Percentiles rank a stretch among this genome's conserved stretches.
phyloP scores from a whole-genome alignment of 2,329 filamentous ascomycete genomes.

The Colletotrichum theobromicola region DNA sequence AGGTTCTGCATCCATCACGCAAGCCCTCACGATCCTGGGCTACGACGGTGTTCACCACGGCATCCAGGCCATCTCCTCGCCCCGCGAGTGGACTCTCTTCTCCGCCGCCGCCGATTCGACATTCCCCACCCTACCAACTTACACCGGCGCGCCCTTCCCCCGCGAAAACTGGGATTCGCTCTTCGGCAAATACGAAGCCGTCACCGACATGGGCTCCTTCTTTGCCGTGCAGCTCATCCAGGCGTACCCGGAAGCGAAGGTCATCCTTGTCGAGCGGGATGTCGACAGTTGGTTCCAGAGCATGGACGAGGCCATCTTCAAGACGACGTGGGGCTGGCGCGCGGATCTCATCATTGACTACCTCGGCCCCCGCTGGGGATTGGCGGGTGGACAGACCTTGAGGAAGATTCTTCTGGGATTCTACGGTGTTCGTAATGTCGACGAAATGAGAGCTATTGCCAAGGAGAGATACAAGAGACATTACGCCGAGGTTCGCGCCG shows the following conservation, averaged over 20 bases:
- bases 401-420: constrained; percentile 34
- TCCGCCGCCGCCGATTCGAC: constrained; percentile 33
- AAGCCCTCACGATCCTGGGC: constrained; percentile 35
- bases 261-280: constrained; percentile 55
- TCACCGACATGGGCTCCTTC: constrained; percentile 53
- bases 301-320: constrained; percentile 23
- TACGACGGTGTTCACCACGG: constrained; percentile 38
- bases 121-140: constrained; percentile 25
- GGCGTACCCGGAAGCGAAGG: constrained; percentile 75
- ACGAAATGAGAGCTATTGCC: constrained; percentile 41
- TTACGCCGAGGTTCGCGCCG: constrained; percentile 39
- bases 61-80: constrained; percentile 26
- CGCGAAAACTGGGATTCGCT: constrained; percentile 28
- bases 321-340: constrained; percentile 28
- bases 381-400: constrained; percentile 25
- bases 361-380: constrained; percentile 37
- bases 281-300: background rate
- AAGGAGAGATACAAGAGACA: constrained; percentile 40
- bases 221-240: constrained; percentile 75
- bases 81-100: constrained; percentile 28
- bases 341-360: constrained; percentile 23
- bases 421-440: constrained; percentile 26
- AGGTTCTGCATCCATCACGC: constrained; percentile 34
- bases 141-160: constrained; percentile 23
- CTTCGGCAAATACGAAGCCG: constrained; percentile 30